These are phyloP conservation scores for Boechera stricta DNA, from an alignment of 345 rosid species.

Conservation along the genomic window DNA sequence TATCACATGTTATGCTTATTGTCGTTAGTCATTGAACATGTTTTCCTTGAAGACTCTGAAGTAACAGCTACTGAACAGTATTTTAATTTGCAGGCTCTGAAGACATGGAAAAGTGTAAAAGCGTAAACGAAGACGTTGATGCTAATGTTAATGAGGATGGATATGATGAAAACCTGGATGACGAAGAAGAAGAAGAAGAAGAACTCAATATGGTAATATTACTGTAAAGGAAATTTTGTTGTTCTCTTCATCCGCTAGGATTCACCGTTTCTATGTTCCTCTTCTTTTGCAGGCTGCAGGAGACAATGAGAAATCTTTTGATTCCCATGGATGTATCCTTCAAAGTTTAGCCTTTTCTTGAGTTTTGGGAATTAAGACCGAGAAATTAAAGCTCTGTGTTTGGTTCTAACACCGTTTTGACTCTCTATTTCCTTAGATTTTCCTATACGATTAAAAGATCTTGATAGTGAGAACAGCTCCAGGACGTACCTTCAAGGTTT, in stretches of 20 bases:
- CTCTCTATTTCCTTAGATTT: conserved; percentile 28
- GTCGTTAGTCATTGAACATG: conserved; percentile 13
- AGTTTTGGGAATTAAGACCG: neutral
- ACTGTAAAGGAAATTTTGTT: neutral
- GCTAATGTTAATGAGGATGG: conserved; percentile 54
- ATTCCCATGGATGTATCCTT: conserved; percentile 65
- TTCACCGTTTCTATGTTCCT: conserved; percentile 8
- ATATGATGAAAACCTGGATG: conserved; percentile 76
- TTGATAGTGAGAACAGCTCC: conserved; percentile 73
- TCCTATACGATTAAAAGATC: conserved; percentile 59
- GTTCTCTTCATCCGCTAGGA: neutral
- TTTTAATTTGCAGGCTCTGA: conserved; percentile 47
- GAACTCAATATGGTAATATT: conserved; percentile 61
- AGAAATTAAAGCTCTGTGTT: neutral
- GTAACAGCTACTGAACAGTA: conserved; percentile 21
- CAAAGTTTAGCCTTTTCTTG: conserved; percentile 13
- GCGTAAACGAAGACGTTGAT: conserved; percentile 54
- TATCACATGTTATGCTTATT: conserved; percentile 7
- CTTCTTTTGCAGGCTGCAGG: conserved; percentile 58
- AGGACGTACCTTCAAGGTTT: conserved; percentile 84
- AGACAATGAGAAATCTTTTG: conserved; percentile 62
- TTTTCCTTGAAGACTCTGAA: conserved; percentile 10
- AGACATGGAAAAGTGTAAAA: conserved; percentile 49
- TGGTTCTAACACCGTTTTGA: conserved; percentile 15
- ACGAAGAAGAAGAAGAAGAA: conserved; percentile 52